These are phyloP conservation scores for Nakazawaea ishiwadae DNA, from an alignment of 805 yeast species.

Conservation along the genomic window DNA sequence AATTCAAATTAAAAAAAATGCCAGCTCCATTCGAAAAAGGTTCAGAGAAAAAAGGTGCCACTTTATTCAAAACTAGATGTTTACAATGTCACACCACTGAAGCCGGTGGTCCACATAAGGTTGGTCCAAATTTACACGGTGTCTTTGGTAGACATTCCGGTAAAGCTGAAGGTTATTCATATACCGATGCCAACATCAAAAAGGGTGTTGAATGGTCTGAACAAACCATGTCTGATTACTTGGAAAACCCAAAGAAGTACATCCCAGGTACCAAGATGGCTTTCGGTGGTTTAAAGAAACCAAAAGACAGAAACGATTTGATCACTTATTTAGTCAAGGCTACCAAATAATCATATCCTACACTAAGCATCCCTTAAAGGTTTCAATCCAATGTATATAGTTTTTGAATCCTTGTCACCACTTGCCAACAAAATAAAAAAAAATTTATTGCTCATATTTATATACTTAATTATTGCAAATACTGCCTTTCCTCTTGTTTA, in stretches of 20 bases:
- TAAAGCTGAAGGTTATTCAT: conserved; percentile 86
- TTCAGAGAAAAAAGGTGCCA: conserved; percentile 92
- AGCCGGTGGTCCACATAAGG: conserved; percentile 95
- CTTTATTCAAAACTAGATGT: conserved; percentile 97
- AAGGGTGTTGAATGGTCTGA: conserved; percentile 87
- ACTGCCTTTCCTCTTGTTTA: no score
- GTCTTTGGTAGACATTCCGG: conserved; percentile 91
- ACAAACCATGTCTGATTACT: conserved; percentile 89
- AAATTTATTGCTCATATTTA: no score
- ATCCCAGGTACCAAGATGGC: conserved; percentile 99
- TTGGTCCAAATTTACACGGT: conserved; percentile 98
- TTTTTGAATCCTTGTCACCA: no score
- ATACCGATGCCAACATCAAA: conserved; percentile 97
- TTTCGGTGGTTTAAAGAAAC: conserved; percentile 98
- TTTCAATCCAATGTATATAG: no score
- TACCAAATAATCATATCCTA: conserved; percentile 33
- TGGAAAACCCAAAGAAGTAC: conserved; percentile 99
- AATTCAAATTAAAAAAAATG: no score
- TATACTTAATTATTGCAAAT: no score
- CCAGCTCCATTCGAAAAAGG: conserved; percentile 44
- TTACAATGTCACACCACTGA: conserved; percentile 98
- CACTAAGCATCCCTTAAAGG: not conserved
- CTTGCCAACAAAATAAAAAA: no score
- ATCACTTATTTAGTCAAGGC: conserved; percentile 73
- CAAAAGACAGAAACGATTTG: conserved; percentile 97